Evolutionary conservation across 768 basidiomycete species (phyloP), one percentile per base, ranked within the genome.

Genomic region (Leccinum barrowsii): DNA sequence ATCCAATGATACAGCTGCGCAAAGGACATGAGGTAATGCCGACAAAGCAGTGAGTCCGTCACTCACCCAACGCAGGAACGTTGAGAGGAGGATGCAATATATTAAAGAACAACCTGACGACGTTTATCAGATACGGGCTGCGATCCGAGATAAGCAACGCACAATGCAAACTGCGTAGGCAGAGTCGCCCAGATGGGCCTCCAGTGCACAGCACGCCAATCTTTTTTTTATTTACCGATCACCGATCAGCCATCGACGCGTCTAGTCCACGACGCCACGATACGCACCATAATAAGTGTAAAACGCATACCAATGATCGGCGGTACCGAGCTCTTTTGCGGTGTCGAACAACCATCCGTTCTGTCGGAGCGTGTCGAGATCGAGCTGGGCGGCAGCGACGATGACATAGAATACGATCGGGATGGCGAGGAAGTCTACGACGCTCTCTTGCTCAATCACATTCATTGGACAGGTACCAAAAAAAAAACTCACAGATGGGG

Each of bases 131-230:
- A 74, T 70, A 44, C 44, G 76, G 59, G 28, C 8, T 6, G 1
- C 22, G 19, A 4, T 7, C 12, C 19, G 1, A 37, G 34, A 21
- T 2, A 63, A 55, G 70, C 65, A 75, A 75, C 90, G 67, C 60
- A 89, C 85, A 99, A 71, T 4, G 96, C 96, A 58, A 98, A 84
- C 68, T 98, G 96, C 1, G 95, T 98, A 4, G 96, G 95, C 67
- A 99, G 75, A 0, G 93, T 95, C 1, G 82, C 75, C 85, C 88
- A 87, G 32, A 99, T 77, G 0, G 88, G 84, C 4, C 68, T 73
- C 75, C 85, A 92, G 19, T 75, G 76, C 13, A 90, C 83, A 19
- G 80, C 77, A 13, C 69, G 67, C 60, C 84, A 81, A 67, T 94
- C 90, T 92, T 65, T 26, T 28, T 28, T 28, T 28, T 26, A 7